These are phyloP conservation scores for Cladosporium sp. DNA, from an alignment of 2,329 filamentous ascomycete genomes.

Conservation along the genomic window DNA sequence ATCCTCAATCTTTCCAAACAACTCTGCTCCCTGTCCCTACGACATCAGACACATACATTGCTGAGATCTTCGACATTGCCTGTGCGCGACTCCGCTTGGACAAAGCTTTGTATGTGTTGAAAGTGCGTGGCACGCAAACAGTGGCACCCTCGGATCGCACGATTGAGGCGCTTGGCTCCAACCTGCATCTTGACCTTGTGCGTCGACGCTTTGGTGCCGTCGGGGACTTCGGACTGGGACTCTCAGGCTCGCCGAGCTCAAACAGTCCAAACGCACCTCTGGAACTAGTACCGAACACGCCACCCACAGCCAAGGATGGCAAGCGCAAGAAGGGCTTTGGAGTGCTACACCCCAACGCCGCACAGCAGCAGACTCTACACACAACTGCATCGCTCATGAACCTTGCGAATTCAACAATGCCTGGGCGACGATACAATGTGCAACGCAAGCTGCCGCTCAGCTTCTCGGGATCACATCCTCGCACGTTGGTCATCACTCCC, in stretches of 20 bases:
- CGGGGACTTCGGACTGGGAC: conserved; percentile 62
- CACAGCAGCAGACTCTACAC: conserved; percentile 32
- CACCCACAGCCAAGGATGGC: conserved; percentile 31
- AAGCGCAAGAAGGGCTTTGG: conserved; percentile 30
- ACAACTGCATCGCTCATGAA: conserved; percentile 9
- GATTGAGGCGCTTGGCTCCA: conserved; percentile 72
- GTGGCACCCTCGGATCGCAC: conserved; percentile 73
- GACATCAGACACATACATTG: conserved; percentile 77
- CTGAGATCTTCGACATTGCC: conserved; percentile 73
- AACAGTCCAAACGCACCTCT: conserved; percentile 66
- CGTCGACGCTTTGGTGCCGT: conserved; percentile 67
- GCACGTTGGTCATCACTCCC: conserved; percentile 73
- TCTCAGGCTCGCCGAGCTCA: conserved; percentile 65
- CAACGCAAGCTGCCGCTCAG: conserved; percentile 80
- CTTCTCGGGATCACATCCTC: conserved; percentile 70
- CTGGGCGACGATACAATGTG: conserved; percentile 64
- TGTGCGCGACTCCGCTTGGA: conserved; percentile 75
- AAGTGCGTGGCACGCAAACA: conserved; percentile 68
- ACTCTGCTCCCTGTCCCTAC: conserved; percentile 70
- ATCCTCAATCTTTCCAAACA: conserved; percentile 60
- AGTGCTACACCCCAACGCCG: conserved; percentile 58
- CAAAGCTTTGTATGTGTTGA: conserved; percentile 74
- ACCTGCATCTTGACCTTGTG: conserved; percentile 70
- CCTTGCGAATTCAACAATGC: conserved; percentile 4
- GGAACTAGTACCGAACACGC: conserved; percentile 45